Evolutionary conservation across 2,329 filamentous ascomycete species (phyloP).

Genomic region (Nemania sp.): DNA sequence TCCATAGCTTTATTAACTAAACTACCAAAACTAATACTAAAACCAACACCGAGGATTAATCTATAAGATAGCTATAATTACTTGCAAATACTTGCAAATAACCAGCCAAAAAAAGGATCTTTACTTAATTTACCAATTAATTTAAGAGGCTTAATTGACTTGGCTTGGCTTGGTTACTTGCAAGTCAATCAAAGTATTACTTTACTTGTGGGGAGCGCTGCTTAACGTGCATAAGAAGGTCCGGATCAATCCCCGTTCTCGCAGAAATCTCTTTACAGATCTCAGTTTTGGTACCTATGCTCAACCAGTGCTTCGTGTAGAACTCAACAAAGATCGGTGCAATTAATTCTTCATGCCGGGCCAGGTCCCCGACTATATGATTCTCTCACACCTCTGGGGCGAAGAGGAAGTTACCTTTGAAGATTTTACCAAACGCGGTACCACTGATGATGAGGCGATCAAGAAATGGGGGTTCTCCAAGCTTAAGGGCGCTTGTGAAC

Average conservation of each 20-base stretch:
- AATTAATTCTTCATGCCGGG: neutral
- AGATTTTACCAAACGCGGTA: constrained; percentile 2
- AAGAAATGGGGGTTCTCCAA: neutral
- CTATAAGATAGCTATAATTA: too few species aligned
- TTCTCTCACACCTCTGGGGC: constrained; percentile 7
- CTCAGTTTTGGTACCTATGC: neutral
- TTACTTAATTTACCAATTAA: too few species aligned
- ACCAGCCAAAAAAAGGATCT: too few species aligned
- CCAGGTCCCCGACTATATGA: constrained; percentile 1
- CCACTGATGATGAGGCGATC: neutral
- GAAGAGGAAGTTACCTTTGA: neutral
- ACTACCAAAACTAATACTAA: too few species aligned
- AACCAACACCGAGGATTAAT: too few species aligned
- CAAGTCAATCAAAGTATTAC: too few species aligned
- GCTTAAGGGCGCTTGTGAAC: neutral
- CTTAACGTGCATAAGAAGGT: too few species aligned
- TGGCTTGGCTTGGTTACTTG: too few species aligned
- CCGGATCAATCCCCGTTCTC: neutral
- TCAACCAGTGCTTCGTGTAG: neutral
- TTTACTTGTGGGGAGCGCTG: too few species aligned
- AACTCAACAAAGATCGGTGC: constrained; percentile 6
- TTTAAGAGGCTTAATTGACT: too few species aligned
- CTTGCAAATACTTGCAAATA: too few species aligned
- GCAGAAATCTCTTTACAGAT: neutral
- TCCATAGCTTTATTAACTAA: too few species aligned